Evolutionary conservation across 495 filamentous ascomycete species (phyloP).

Genomic region (Pseudomonodictys pantanalensis): DNA sequence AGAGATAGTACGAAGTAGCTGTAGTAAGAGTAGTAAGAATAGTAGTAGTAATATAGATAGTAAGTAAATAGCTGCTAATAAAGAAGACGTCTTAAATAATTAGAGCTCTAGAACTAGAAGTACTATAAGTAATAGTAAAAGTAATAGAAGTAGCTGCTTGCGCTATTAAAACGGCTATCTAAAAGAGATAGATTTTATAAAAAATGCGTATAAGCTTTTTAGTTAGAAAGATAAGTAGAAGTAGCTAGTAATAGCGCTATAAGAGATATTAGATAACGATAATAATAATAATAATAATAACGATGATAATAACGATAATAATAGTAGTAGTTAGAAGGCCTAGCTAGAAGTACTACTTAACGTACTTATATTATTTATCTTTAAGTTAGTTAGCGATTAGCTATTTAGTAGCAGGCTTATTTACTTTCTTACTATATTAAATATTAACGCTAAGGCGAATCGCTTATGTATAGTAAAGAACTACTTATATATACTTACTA

Average conservation of each 20-base stretch:
- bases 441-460: background rate
- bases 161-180: background rate
- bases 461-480: slow-evolving; percentile 1
- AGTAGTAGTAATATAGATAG: background rate
- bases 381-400: background rate
- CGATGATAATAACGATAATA: too few relatives aligned
- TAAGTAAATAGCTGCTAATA: background rate
- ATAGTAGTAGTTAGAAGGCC: too few relatives aligned
- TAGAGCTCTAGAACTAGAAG: background rate
- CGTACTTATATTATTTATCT: background rate
- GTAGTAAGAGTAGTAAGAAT: background rate
- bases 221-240: background rate
- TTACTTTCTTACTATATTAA: too few relatives aligned
- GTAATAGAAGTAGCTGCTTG: background rate
- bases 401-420: background rate
- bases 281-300: too few relatives aligned
- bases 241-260: background rate
- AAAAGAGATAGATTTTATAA: slow-evolving; percentile 2
- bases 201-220: slow-evolving; percentile 4
- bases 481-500: background rate
- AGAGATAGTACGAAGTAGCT: background rate
- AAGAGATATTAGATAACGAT: background rate
- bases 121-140: background rate
- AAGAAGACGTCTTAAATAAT: too few relatives aligned
- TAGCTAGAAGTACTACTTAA: slow-evolving; percentile 1